Base-by-base conservation (phyloP, 2,329 filamentous ascomycete species). In the Xylaria sp. region DNA sequence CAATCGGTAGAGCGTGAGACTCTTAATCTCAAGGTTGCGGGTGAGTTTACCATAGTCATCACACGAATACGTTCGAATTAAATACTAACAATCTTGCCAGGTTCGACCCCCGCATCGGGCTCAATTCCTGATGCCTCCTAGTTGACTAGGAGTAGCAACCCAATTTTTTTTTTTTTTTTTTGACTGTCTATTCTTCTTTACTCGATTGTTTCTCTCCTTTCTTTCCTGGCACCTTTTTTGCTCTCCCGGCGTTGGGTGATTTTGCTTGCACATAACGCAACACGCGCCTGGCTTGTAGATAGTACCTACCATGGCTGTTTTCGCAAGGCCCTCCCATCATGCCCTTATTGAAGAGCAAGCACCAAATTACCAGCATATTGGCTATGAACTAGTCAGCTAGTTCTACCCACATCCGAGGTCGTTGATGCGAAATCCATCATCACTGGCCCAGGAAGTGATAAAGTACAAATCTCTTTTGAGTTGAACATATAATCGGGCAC, bases 1-100 rank as follows among this genome's bases (percentile, higher is more conserved):
- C 86, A 89, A 89, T 89, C 86, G 86, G 86, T 90, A 90, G 88
- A 90, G 87, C 88, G 87, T 90, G 85, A 89, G 88, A 90, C 88
- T 90, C 88, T 84, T 83, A 83, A 85, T 86, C 75, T 77, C 75
- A 77, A 77, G 75, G 75, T 74, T 77, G 75, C 75, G 75, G 76
- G 76, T 78, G 13, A 66, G 67, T 45, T 45, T 63, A 12, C 0
- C 15, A 4, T 53, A 18, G 28, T 10, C 50, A 15, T 30, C 7
- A 25, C 25, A 50, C 13, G 23, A 30, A 15, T n/a, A 13, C 8
- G 23, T 8, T 25, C 28, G 7, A 32, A 15, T 7, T 8, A 43
- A n/a, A 55, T 43, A n/a, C 23, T 57, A 5, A 41, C 34, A 57
- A 28, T 15, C 23, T 28, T n/a, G 6, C 2, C 15, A 67, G 63